Evolutionary conservation across 352 stramenopile genomes (phyloP).

Genomic region (Globisporangium lucens): DNA sequence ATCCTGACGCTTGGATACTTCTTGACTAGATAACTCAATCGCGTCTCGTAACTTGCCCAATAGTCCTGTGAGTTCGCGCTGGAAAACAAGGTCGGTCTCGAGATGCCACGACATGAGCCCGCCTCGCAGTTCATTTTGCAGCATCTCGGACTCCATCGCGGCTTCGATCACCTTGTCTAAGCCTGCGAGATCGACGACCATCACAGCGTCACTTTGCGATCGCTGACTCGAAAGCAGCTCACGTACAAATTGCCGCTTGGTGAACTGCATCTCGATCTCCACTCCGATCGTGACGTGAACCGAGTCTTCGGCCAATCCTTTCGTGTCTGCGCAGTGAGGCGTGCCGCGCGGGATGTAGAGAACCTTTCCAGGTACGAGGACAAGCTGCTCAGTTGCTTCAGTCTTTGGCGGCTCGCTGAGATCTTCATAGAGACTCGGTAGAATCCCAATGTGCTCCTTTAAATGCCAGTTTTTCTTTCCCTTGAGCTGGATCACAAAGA

Average conservation of each 20-base stretch:
- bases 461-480: conserved; percentile 30
- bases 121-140: background rate
- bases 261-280: conserved; percentile 25
- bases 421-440: conserved; percentile 28
- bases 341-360: conserved; percentile 34
- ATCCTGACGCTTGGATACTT: background rate
- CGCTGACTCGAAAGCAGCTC: background rate
- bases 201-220: background rate
- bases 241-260: conserved; percentile 15
- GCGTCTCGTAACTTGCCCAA: background rate
- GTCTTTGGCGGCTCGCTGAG: background rate
- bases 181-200: background rate
- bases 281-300: conserved; percentile 36
- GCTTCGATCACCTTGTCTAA: background rate
- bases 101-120: conserved; percentile 36
- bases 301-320: conserved; percentile 21
- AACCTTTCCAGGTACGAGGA: conserved; percentile 24
- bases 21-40: background rate
- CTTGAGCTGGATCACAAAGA: conserved; percentile 35
- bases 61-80: background rate
- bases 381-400: conserved; percentile 1
- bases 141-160: background rate
- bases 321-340: conserved; percentile 30
- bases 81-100: conserved; percentile 1
- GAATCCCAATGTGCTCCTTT: conserved; percentile 7